These are phyloP conservation scores for Vitis riparia DNA, from an alignment of 164 flowering plant genomes.

Conservation along the genomic window DNA sequence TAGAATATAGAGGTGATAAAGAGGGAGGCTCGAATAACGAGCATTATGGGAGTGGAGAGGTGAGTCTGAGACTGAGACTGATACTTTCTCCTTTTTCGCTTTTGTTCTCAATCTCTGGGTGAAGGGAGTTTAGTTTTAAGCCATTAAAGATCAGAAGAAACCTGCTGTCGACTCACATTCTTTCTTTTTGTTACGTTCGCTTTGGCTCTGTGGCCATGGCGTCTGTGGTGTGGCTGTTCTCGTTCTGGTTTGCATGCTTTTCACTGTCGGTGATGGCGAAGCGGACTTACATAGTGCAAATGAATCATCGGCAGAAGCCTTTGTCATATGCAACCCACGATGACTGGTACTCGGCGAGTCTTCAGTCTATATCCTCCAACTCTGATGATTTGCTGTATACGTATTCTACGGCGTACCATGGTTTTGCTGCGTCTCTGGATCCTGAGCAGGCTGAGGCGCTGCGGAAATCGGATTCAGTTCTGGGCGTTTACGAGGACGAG, in stretches of 20 bases:
- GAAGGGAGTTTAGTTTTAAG: too few relatives aligned
- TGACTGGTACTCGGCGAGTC: conserved; percentile 63
- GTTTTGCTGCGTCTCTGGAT: conserved; percentile 69
- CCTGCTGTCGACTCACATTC: too few relatives aligned
- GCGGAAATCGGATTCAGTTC: conserved; percentile 44
- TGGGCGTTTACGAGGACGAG: conserved; percentile 58
- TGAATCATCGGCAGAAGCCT: conserved; percentile 52
- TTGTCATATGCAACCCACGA: conserved; percentile 38
- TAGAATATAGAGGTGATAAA: too few relatives aligned
- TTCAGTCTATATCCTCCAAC: conserved; percentile 43
- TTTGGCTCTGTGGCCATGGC: conserved; percentile 12
- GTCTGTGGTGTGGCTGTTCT: neutral
- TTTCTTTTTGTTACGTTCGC: too few relatives aligned
- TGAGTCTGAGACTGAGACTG: too few relatives aligned
- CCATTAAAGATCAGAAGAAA: too few relatives aligned
- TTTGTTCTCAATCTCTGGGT: too few relatives aligned
- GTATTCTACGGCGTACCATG: conserved; percentile 56
- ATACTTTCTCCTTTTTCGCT: too few relatives aligned
- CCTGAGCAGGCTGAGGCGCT: conserved; percentile 46
- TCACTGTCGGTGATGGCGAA: conserved; percentile 24
- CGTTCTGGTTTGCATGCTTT: conserved; percentile 3
- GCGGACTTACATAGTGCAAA: conserved; percentile 67
- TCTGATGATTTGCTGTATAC: conserved; percentile 44
- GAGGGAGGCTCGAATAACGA: too few relatives aligned
- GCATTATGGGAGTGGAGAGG: too few relatives aligned